phyloP scores from a whole-genome alignment of 1,139 yeast genomes.

The Geotrichum candidum region DNA sequence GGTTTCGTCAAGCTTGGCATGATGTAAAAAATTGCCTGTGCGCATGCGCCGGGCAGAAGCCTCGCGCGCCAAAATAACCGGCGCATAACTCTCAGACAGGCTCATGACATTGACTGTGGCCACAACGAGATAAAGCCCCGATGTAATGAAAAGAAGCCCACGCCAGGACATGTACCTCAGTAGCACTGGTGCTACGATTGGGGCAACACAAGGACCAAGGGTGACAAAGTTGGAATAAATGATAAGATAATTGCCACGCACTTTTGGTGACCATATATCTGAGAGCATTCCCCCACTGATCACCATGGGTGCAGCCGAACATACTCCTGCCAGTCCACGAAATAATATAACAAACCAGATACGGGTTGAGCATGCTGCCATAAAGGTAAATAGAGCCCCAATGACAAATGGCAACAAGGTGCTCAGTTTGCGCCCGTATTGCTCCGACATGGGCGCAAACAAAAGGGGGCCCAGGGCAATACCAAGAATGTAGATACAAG shows the following conservation, averaged over 20 bases:
- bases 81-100: conserved; percentile 71
- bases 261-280: conserved; percentile 55
- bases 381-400: conserved; percentile 42
- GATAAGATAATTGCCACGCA: conserved; percentile 69
- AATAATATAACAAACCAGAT: conserved; percentile 61
- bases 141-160: conserved; percentile 58
- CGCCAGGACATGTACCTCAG: conserved; percentile 49
- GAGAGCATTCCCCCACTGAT: conserved; percentile 77
- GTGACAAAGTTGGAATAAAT: conserved; percentile 64
- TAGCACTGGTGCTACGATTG: conserved; percentile 55
- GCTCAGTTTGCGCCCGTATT: conserved; percentile 66
- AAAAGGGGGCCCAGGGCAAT: conserved; percentile 71
- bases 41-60: conserved; percentile 52
- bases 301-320: conserved; percentile 66
- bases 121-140: conserved; percentile 58
- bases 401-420: conserved; percentile 57
- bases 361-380: conserved; percentile 54
- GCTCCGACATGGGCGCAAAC: conserved; percentile 76
- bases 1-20: conserved; percentile 43
- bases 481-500: conserved; percentile 67
- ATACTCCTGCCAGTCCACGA: conserved; percentile 65
- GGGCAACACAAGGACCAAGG: conserved; percentile 69
- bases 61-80: conserved; percentile 52
- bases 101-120: conserved; percentile 42
- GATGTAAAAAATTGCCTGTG: conserved; percentile 51